Evolutionary conservation across 306 rosid species (phyloP), one percentile per base, ranked within the genome.

Genomic region (Glycyrrhiza uralensis): DNA sequence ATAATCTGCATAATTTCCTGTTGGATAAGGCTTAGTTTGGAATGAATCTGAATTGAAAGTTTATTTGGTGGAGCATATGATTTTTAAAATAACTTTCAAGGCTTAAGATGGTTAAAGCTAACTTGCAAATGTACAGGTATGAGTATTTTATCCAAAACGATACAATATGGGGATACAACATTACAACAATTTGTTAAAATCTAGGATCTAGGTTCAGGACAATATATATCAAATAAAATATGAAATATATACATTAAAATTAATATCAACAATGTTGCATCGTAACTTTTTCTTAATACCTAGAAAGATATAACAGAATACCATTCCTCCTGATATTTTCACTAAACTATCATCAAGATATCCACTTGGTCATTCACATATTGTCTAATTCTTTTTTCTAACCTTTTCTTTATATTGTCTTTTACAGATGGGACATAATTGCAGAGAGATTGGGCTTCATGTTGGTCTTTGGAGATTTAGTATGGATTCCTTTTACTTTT

Each of bases 401-500:
- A 56, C 45, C 65, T 51, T 62, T 28, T 54, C 18, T 41, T 32
- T 68, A 18, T 32, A 42, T 68, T 57, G 12, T 64, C 66, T 71
- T 73, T 41, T 78, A 52, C 65, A 95, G 99, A 70, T 95, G 99
- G 99, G 99, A 95, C 86, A 91, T 91, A 76, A 91, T 95, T 76
- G 99, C 97, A 6, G 96, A 94, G 87, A 89, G 97, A 75, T 72
- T 94, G 49, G 97, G 99, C 55, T 91, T 95, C 85, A 95, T 95
- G 99, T 84, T 95, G 80, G 96, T 89, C 72, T 91, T 95, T 74
- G 99, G 99, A 71, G 99, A 95, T 82, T 86, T 95, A 72, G 97
- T 95, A 73, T 91, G 96, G 97, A 95, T 95, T 77, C 97, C 99
- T 71, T 95, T 91, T 83, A 85, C 96, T 44, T 95, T 95, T 68